Evolutionary conservation across 2,329 filamentous ascomycete species (phyloP).

Genomic region (Fusarium buharicum): DNA sequence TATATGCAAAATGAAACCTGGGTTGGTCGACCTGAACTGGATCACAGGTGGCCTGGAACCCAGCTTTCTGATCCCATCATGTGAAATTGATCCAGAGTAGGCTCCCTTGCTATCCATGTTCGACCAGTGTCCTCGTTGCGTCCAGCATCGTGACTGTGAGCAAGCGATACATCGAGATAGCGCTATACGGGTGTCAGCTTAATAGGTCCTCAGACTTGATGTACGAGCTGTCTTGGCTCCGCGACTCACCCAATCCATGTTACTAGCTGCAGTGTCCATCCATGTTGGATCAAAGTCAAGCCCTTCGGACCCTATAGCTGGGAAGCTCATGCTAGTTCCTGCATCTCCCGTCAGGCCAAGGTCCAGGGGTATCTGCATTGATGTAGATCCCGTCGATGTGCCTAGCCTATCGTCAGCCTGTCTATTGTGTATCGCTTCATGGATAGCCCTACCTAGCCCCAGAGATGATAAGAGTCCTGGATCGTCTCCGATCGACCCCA

Average conservation of each 20-base stretch:
- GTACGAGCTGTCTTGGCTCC: background rate
- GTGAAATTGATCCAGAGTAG: constrained; percentile 42
- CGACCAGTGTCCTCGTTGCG: constrained; percentile 43
- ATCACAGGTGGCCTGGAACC: constrained; percentile 16
- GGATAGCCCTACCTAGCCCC: constrained; percentile 36
- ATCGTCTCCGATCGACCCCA: constrained; percentile 32
- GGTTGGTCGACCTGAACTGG: constrained; percentile 15
- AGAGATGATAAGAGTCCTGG: constrained; percentile 38
- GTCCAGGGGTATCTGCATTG: constrained; percentile 38
- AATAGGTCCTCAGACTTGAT: background rate
- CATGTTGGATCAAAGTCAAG: constrained; percentile 52
- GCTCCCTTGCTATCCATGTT: constrained; percentile 47
- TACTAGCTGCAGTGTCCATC: constrained; percentile 47
- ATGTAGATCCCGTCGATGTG: constrained; percentile 32
- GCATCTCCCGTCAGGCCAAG: constrained; percentile 32
- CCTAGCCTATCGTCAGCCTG: constrained; percentile 32
- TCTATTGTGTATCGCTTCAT: constrained; percentile 9
- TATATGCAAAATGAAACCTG: background rate
- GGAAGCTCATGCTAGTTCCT: constrained; percentile 37
- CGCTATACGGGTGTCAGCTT: constrained; percentile 41
- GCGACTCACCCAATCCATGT: constrained; percentile 54
- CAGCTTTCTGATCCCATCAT: constrained; percentile 42
- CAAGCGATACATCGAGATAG: constrained; percentile 50
- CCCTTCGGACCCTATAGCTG: constrained; percentile 34
- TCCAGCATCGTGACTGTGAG: constrained; percentile 47